These are phyloP conservation scores for Casuarina glauca DNA, from an alignment of 306 rosid species.

Conservation along the genomic window DNA sequence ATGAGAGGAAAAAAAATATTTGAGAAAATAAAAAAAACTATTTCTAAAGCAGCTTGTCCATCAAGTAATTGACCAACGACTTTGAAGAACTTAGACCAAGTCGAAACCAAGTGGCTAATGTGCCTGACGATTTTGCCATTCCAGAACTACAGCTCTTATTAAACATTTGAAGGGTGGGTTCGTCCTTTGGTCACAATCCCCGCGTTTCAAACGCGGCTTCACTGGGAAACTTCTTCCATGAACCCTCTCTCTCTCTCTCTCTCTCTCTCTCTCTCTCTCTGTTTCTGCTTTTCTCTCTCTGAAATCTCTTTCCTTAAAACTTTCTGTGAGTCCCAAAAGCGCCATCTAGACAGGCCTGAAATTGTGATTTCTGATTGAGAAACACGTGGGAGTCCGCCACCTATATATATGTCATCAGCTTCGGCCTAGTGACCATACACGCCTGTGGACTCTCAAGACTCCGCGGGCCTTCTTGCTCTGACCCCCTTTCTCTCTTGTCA, in stretches of 20 bases:
- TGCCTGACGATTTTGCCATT: not conserved
- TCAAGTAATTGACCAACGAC: not conserved
- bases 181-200: not conserved
- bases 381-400: not conserved
- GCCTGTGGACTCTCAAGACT: not conserved
- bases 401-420: not conserved
- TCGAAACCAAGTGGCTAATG: not conserved
- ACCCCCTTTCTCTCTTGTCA: not conserved
- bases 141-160: too few relatives aligned
- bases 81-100: not conserved
- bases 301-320: not conserved
- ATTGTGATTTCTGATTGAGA: not conserved
- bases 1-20: too few relatives aligned
- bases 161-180: not conserved
- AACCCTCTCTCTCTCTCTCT: not conserved
- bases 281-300: too few relatives aligned
- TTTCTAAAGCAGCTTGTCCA: not conserved
- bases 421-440: not conserved
- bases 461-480: not conserved
- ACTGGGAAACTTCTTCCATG: slow-evolving; percentile 2
- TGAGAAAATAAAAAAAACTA: too few relatives aligned
- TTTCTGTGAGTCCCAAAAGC: too few relatives aligned
- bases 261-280: not conserved
- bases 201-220: not conserved
- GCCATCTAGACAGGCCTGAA: not conserved